Percentiles rank a stretch among this genome's conserved stretches.
phyloP scores from a whole-genome alignment of 768 basidiomycete genomes.

The Termitomyces sp. region DNA sequence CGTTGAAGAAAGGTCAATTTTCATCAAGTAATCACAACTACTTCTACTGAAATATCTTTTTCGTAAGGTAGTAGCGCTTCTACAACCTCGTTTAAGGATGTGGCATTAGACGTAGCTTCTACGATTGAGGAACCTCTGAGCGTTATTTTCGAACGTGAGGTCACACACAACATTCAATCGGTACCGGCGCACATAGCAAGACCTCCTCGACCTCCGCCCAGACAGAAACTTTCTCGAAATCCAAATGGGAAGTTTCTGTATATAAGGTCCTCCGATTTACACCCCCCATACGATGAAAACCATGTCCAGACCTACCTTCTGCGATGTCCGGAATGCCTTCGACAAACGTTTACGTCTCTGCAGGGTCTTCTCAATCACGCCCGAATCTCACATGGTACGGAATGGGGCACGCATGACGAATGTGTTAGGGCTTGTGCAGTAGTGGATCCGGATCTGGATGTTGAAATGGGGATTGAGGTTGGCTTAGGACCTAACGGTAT shows the following conservation, averaged over 20 bases:
- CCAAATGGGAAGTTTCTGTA: constrained; percentile 33
- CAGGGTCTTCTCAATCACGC: constrained; percentile 56
- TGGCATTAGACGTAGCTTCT: constrained; percentile 37
- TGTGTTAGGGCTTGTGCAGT: constrained; percentile 49
- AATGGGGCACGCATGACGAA: constrained; percentile 55
- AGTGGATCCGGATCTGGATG: constrained; percentile 34
- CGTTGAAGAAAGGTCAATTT: constrained; percentile 27
- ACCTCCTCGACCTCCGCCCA: constrained; percentile 22
- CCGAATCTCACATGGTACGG: constrained; percentile 42
- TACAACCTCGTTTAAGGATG: constrained; percentile 29
- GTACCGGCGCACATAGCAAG: constrained; percentile 14
- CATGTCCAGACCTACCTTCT: constrained; percentile 31
- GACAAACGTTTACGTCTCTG: constrained; percentile 43
- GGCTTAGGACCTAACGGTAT: constrained; percentile 36
- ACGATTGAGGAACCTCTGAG: constrained; percentile 37
- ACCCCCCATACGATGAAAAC: constrained; percentile 17
- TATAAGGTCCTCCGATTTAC: constrained; percentile 27
- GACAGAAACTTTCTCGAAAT: constrained; percentile 16
- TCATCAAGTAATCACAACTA: neutral
- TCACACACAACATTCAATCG: constrained; percentile 18
- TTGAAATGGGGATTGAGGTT: constrained; percentile 40
- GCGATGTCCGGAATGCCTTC: constrained; percentile 41
- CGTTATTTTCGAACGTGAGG: constrained; percentile 31
- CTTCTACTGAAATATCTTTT: neutral
- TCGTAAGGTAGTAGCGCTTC: constrained; percentile 15